Evolutionary conservation across 345 rosid species (phyloP).

Genomic region (Salix purpurea): DNA sequence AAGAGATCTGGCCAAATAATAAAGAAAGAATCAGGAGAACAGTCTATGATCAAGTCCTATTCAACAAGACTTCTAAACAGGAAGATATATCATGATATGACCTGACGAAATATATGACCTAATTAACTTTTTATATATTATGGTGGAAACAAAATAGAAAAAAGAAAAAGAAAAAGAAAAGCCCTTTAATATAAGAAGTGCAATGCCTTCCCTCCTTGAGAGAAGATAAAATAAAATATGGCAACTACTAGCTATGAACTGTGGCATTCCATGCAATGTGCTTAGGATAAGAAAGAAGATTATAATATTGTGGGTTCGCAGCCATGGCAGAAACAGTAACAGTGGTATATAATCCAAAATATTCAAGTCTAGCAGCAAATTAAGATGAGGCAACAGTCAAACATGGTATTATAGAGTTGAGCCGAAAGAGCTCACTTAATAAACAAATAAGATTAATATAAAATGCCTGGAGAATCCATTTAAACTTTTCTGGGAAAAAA

Average conservation of each 20-base stretch:
- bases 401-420: neutral
- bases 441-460: slow-evolving; percentile 1
- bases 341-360: neutral
- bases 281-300: neutral
- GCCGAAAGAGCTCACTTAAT: neutral
- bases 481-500: neutral
- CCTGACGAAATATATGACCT: neutral
- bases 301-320: neutral
- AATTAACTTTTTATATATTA: neutral
- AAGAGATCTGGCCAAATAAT: neutral
- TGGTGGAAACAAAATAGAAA: neutral
- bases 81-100: neutral
- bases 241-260: neutral
- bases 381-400: neutral
- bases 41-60: neutral
- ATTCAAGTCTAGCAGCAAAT: slow-evolving; percentile 4
- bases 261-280: neutral
- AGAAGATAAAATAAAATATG: neutral
- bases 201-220: neutral
- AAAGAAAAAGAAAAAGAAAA: neutral
- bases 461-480: neutral
- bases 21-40: neutral
- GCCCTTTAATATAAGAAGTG: neutral
- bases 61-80: neutral
- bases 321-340: neutral